A percentile compares a stretch with the other conserved stretches of the same genome.
phyloP scores from a whole-genome alignment of 1,284 basidiomycete species.

The Microbotryum silenes-acaulis region DNA sequence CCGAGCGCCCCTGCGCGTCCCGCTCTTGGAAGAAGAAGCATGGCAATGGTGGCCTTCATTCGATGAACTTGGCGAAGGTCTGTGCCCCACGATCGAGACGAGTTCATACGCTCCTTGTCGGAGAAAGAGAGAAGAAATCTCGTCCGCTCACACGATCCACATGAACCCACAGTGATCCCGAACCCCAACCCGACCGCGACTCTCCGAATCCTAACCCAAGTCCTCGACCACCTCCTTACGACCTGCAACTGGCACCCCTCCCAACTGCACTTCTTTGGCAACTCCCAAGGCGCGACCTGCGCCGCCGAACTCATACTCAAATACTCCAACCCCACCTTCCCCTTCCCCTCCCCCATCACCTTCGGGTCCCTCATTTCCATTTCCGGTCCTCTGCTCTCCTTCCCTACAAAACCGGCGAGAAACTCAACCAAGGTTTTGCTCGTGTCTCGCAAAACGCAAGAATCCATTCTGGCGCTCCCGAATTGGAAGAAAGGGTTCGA shows the following conservation, averaged over 20 bases:
- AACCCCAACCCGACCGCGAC: constrained; percentile 36
- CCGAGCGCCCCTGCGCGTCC: constrained; percentile 38
- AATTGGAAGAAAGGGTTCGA: constrained; percentile 22
- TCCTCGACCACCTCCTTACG: constrained; percentile 34
- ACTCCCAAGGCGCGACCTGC: constrained; percentile 40
- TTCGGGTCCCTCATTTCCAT: constrained; percentile 21
- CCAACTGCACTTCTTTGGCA: constrained; percentile 41
- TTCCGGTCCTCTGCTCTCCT: constrained; percentile 15
- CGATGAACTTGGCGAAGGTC: constrained; percentile 39
- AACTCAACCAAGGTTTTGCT: constrained; percentile 9
- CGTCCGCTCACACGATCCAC: background rate
- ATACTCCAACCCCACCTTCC: constrained; percentile 4
- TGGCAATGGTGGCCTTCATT: constrained; percentile 42
- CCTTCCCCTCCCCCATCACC: background rate
- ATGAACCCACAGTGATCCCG: constrained; percentile 20
- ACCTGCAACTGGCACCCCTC: constrained; percentile 33
- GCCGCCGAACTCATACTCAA: constrained; percentile 37
- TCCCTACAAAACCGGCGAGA: constrained; percentile 9
- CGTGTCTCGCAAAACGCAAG: constrained; percentile 8
- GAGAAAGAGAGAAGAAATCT: background rate
- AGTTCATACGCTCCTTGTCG: background rate
- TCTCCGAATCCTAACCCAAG: constrained; percentile 22
- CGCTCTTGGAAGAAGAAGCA: constrained; percentile 39
- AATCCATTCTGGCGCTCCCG: background rate
- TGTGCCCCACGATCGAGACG: constrained; percentile 3